A percentile compares a stretch with the other conserved stretches of the same genome.
Conservation (phyloP, 2,329 filamentous ascomycete genomes). For the Leptographium lundbergii region DNA sequence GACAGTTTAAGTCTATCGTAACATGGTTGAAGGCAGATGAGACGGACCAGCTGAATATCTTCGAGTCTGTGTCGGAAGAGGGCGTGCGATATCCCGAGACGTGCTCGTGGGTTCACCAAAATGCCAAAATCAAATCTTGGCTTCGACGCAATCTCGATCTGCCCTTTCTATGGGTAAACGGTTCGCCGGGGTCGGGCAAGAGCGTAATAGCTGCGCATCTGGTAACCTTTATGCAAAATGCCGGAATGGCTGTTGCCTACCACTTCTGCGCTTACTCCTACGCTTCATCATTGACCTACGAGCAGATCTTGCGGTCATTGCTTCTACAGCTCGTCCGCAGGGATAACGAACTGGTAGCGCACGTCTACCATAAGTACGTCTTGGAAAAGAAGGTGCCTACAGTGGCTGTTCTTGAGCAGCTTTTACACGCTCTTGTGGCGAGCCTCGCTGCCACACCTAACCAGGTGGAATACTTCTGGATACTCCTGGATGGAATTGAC, state of each 20-base stretch:
- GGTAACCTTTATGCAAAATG: slow-evolving; percentile 15
- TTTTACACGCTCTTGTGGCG: slow-evolving; percentile 10
- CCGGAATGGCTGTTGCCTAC: slow-evolving; percentile 12
- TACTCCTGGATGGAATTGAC: slow-evolving; percentile 19
- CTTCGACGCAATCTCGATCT: slow-evolving; percentile 11
- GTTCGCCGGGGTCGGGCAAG: slow-evolving; percentile 23
- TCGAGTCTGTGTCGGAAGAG: slow-evolving; percentile 16
- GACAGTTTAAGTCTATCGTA: slow-evolving; percentile 16
- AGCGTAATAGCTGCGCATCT: slow-evolving; percentile 21
- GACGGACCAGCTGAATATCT: slow-evolving; percentile 17
- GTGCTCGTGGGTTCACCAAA: slow-evolving; percentile 20
- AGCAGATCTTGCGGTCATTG: slow-evolving; percentile 19
- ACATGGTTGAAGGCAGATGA: slow-evolving; percentile 20
- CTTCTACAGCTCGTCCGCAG: slow-evolving; percentile 18
- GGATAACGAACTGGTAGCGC: slow-evolving; percentile 14
- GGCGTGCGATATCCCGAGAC: slow-evolving; percentile 17
- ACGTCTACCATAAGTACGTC: slow-evolving; percentile 16
- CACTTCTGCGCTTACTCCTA: slow-evolving; percentile 24
- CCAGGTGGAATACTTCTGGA: slow-evolving; percentile 12
- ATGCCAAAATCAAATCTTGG: slow-evolving; percentile 17
- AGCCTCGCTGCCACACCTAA: slow-evolving; percentile 3
- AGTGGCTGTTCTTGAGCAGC: slow-evolving; percentile 13
- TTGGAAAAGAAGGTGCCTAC: slow-evolving; percentile 13
- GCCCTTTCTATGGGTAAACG: slow-evolving; percentile 20
- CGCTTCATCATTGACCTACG: slow-evolving; percentile 19